Evolutionary conservation across 768 basidiomycete genomes (phyloP), one percentile per base, ranked within the genome.

Genomic region (Dentipellis fragilis): DNA sequence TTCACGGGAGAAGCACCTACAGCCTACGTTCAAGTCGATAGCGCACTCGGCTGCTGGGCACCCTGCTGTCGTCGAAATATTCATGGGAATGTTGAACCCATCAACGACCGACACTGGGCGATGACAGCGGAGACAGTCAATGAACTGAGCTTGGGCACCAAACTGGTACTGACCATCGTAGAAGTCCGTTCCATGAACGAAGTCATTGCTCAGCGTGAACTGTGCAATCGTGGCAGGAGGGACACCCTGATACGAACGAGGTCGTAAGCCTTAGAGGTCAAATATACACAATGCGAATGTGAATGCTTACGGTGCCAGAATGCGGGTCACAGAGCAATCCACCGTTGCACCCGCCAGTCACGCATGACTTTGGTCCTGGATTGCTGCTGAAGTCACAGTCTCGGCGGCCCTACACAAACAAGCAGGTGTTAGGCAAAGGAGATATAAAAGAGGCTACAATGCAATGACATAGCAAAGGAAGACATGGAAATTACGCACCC

Each of bases 181-280:
- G 58, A 71, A 82, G 58, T 87, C 85, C 1, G 42, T 22, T 49
- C 70, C 73, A 29, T 29, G 29, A 29, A 29, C 29, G 11, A 70
- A 73, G 45, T 66, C 63, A 1, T 64, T 73, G 59, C 71, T 60
- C 9, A 87, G 67, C n/a, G 81, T 85, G 70, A 78, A 87, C 61
- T 87, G 84, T 1, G 85, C 86, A 38, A 87, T 69, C 4, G 79
- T 76, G 10, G 80, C 85, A 45, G 87, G 87, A 35, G 85, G 84
- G n/a, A 82, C 76, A 51, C 81, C 83, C 77, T 77, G 40, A 17
- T 10, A 51, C 58, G 7, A 37, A 17, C n/a, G 0, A 45, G 14
- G 9, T 19, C n/a, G n/a, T 12, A 42, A 17, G 8, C 29, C 0
- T 54, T 17, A 52, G 22, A 55, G n/a, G 3, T 29, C 6, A 49